These are phyloP conservation scores for Candida endomychidarum DNA, from an alignment of 805 yeast genomes.

Conservation along the genomic window DNA sequence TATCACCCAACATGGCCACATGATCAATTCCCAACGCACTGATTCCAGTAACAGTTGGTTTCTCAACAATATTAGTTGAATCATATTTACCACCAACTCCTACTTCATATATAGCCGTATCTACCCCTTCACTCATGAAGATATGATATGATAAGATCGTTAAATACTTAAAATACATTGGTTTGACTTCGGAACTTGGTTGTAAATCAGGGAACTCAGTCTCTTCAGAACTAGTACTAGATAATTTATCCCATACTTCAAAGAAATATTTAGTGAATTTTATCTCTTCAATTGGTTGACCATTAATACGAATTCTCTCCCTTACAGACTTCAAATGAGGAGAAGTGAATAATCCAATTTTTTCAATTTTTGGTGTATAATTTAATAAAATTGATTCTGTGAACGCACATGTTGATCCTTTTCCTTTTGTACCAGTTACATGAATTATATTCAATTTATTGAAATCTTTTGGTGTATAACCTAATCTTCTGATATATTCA, in stretches of 20 bases:
- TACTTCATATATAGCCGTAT: slow-evolving; percentile 93
- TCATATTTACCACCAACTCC: slow-evolving; percentile 99
- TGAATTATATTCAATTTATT: slow-evolving; percentile 79
- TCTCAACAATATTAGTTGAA: slow-evolving; percentile 83
- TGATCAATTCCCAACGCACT: slow-evolving; percentile 91
- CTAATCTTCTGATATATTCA: slow-evolving; percentile 40
- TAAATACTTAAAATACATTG: slow-evolving; percentile 89
- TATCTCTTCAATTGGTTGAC: slow-evolving; percentile 77
- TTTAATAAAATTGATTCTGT: slow-evolving; percentile 75
- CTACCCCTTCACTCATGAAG: slow-evolving; percentile 84
- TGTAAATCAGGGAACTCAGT: slow-evolving; percentile 60
- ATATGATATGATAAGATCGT: slow-evolving; percentile 90
- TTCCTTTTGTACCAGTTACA: slow-evolving; percentile 97
- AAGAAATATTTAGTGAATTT: slow-evolving; percentile 86
- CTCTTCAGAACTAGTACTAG: slow-evolving; percentile 54
- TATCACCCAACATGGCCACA: slow-evolving; percentile 78
- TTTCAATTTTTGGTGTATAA: slow-evolving; percentile 47
- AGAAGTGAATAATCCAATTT: slow-evolving; percentile 91
- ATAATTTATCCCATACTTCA: slow-evolving; percentile 87
- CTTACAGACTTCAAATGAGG: slow-evolving; percentile 94
- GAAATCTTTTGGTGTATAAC: slow-evolving; percentile 57
- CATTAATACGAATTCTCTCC: slow-evolving; percentile 87
- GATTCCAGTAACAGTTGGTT: slow-evolving; percentile 84
- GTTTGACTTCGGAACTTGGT: slow-evolving; percentile 72
- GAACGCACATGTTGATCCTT: slow-evolving; percentile 97